Evolutionary conservation across 75 land plant species (phyloP), one percentile per base, ranked within the genome.

Genomic region (Cryptomeria japonica): DNA sequence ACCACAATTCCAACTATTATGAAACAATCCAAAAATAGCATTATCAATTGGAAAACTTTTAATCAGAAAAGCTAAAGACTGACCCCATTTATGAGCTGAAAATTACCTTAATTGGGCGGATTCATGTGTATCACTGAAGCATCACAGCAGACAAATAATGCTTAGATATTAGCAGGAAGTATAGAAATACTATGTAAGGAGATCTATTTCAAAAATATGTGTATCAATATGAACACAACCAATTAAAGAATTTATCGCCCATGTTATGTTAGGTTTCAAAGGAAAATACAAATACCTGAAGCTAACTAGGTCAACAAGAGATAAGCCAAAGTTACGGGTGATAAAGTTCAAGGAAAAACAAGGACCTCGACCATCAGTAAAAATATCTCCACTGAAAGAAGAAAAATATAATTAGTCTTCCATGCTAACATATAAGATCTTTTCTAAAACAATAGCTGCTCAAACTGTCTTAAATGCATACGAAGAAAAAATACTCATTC

Each of bases 1-100:
- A 42, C 99, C 99, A 89, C 98, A 97, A 42, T 97, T 97, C 99
- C 99, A 97, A 87, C 99, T 97, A 90, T 55, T 79, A 85, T 79
- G 86, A 85, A 56, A 82, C 47, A 82, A 47, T 46, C 38, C 86
- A 55, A 53, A 85, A 6, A 75, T 32, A 28, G 49, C 68, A 85
- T 55, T 64, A 53, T 85, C 37, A 9, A 36, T 51, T 19, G 7
- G 5, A 36, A 85, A 10, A 18, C 9, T 19, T 36, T 56, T n/a
- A 3, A 56, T 22, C n/a, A 5, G 15, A 4, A 37, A 56, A 16
- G n/a, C 32, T 55, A 36, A 53, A 85, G 53, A 46, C 4, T 36
- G 36, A 18, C 11, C 37, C 28, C 18, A 28, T 28, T 44, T 82
- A 82, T 82, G 49, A 82, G n/a, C 4, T 19, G 84, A 44, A 82